phyloP scores from a whole-genome alignment of 2,329 filamentous ascomycete species.

The Aspergillus fijiensis region DNA sequence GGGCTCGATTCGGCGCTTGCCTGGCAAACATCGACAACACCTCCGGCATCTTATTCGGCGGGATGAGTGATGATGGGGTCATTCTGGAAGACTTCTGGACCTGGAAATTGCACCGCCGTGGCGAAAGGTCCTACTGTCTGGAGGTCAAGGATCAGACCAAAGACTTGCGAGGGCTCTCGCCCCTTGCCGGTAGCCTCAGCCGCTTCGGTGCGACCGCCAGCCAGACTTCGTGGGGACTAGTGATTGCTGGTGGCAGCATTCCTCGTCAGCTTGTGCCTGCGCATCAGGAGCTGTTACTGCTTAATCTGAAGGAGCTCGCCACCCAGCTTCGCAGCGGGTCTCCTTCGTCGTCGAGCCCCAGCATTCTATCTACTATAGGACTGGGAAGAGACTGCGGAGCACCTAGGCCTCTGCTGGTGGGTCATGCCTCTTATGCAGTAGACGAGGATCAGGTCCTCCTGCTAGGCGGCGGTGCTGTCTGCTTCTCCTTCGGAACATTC shows the following conservation, averaged over 20 bases:
- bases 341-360: slow-evolving; percentile 17
- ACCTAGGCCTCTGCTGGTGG: slow-evolving; percentile 67
- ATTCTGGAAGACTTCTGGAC: slow-evolving; percentile 63
- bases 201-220: slow-evolving; percentile 56
- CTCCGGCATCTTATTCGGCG: slow-evolving; percentile 68
- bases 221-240: slow-evolving; percentile 44
- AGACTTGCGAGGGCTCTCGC: slow-evolving; percentile 23
- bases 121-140: slow-evolving; percentile 29
- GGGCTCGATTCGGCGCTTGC: slow-evolving; percentile 57
- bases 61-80: slow-evolving; percentile 64
- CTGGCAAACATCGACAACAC: slow-evolving; percentile 45
- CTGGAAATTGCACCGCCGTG: slow-evolving; percentile 58
- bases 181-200: slow-evolving; percentile 33
- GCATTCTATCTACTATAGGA: slow-evolving; percentile 29
- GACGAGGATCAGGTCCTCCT: slow-evolving; percentile 57
- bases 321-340: slow-evolving; percentile 21
- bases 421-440: slow-evolving; percentile 58
- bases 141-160: slow-evolving; percentile 28
- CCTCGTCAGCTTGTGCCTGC: slow-evolving; percentile 37
- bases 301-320: slow-evolving; percentile 27
- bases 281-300: slow-evolving; percentile 55
- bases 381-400: slow-evolving; percentile 30
- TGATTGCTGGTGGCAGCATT: slow-evolving; percentile 56
- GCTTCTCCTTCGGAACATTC: slow-evolving; percentile 85
- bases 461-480: slow-evolving; percentile 78